A percentile compares a stretch with the other conserved stretches of the same genome.
phyloP scores from a whole-genome alignment of 2,329 filamentous ascomycete species.

The Epichloe brachyelytri region DNA sequence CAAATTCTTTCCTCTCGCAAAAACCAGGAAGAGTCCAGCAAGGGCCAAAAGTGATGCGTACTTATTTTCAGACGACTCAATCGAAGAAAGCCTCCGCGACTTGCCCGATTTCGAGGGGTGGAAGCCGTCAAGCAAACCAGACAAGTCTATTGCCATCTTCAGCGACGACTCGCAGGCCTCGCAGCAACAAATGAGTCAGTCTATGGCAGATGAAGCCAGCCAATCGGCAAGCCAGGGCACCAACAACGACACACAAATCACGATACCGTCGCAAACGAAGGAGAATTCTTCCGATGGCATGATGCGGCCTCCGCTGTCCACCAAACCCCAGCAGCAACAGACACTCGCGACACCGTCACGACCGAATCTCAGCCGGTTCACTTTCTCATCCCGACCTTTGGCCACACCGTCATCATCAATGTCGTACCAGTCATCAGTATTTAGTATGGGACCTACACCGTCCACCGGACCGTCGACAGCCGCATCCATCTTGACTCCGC shows the following conservation, averaged over 20 bases:
- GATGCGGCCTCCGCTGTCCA: constrained; percentile 18
- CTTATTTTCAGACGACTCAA: constrained; percentile 42
- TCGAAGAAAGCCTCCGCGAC: constrained; percentile 39
- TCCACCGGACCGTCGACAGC: constrained; percentile 31
- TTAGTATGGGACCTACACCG: constrained; percentile 22
- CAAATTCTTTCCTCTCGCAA: constrained; percentile 37
- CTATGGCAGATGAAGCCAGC: not conserved
- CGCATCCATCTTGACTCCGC: constrained; percentile 33
- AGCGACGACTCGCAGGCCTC: constrained; percentile 24
- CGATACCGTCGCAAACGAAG: not conserved
- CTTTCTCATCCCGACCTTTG: constrained; percentile 16
- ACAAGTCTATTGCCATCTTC: constrained; percentile 31
- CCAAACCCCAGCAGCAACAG: constrained; percentile 8
- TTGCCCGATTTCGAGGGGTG: constrained; percentile 41
- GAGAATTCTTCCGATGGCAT: not conserved
- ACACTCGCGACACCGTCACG: constrained; percentile 18
- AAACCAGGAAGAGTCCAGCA: constrained; percentile 13
- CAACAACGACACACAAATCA: not conserved
- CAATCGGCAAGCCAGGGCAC: constrained; percentile 2
- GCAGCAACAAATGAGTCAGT: constrained; percentile 9
- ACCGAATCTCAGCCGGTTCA: constrained; percentile 21
- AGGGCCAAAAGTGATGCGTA: constrained; percentile 27
- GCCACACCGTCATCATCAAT: constrained; percentile 23
- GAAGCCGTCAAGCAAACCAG: constrained; percentile 23
- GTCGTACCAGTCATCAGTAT: constrained; percentile 23